phyloP scores from a whole-genome alignment of 306 rosid species.

The Mucuna pruriens region DNA sequence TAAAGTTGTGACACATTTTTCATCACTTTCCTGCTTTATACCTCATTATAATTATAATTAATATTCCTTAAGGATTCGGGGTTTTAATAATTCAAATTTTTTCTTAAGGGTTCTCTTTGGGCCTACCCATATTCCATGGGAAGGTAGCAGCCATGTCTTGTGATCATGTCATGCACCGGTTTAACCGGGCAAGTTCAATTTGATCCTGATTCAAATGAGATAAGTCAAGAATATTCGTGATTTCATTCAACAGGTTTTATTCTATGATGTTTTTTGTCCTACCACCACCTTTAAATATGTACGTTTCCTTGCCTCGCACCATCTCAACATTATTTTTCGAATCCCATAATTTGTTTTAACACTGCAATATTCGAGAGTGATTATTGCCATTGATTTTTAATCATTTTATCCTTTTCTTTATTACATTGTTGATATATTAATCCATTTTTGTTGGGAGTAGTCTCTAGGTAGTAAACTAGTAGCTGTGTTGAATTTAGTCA shows the following conservation, averaged over 20 bases:
- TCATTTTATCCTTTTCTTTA: slow-evolving; percentile 1
- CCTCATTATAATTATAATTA: slow-evolving; percentile 21
- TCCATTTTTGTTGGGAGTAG: not conserved
- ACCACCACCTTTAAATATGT: slow-evolving; percentile 17
- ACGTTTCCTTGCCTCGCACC: slow-evolving; percentile 51
- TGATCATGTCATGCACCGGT: slow-evolving; percentile 38
- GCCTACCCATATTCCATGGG: slow-evolving; percentile 39
- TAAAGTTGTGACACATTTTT: slow-evolving; percentile 62
- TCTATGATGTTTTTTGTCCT: slow-evolving; percentile 37
- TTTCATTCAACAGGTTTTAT: slow-evolving; percentile 13
- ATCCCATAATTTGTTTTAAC: slow-evolving; percentile 14
- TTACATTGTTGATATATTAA: not conserved
- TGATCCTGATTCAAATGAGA: not conserved
- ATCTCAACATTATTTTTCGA: slow-evolving; percentile 59
- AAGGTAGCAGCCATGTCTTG: slow-evolving; percentile 36
- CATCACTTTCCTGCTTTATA: not conserved
- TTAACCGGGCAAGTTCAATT: not conserved
- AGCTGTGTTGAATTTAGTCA: slow-evolving; percentile 25
- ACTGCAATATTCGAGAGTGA: slow-evolving; percentile 50
- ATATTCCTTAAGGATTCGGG: not conserved
- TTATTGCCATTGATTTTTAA: slow-evolving; percentile 47
- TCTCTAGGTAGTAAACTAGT: not conserved
- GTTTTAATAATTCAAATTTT: not conserved
- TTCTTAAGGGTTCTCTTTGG: not conserved
- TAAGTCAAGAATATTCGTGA: slow-evolving; percentile 17